Base-by-base conservation (phyloP, 2,329 filamentous ascomycete species). In the Cadophora gregata region DNA sequence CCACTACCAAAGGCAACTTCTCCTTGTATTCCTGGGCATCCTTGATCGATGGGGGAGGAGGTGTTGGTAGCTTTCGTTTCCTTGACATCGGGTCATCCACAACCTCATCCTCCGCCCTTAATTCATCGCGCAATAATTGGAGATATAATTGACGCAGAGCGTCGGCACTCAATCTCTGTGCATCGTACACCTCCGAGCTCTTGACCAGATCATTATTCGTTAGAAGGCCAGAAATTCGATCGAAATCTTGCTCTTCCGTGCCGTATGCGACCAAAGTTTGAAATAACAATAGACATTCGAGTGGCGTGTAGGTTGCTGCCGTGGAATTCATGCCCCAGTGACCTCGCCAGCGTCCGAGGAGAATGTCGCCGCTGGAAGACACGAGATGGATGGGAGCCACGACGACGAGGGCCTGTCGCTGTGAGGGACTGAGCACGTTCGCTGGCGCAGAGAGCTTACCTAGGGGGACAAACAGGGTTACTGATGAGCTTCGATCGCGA, bases 211-310 rank as follows among this genome's bases (percentile, higher is more conserved):
- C 82, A 77, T 96, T 93, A 75, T 84, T 88, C 79, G 86, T 90
- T 70, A 98, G 86, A 67, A 90, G 81, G 71, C 91, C 86, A 66
- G 93, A 93, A 70, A 96, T 92, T 72, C 84, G 85, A 75, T 81
- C 81, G 80, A 96, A 96, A 77, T 86, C 88, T 69, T 83, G 78
- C 62, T 87, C 81, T 71, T 88, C 85, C 71, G 88, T 82, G 76
- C 91, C 91, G 79, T 91, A 85, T 72, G 83, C 83, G 72, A 88
- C 85, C 71, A 96, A 85, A 68, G 90, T 90, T 80, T 95, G 92
- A 81, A 96, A 95, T 75, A 97, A 86, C 72, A 96, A 86, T 69
- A 96, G 85, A 76, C 90, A 91, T 85, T 97, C 93, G 83, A 96
- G 91, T 73, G 90, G 87, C 77, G 93, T 95, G 81, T 96, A 94